Evolutionary conservation across 805 yeast genomes (phyloP).

Genomic region (Starmera amethionina): DNA sequence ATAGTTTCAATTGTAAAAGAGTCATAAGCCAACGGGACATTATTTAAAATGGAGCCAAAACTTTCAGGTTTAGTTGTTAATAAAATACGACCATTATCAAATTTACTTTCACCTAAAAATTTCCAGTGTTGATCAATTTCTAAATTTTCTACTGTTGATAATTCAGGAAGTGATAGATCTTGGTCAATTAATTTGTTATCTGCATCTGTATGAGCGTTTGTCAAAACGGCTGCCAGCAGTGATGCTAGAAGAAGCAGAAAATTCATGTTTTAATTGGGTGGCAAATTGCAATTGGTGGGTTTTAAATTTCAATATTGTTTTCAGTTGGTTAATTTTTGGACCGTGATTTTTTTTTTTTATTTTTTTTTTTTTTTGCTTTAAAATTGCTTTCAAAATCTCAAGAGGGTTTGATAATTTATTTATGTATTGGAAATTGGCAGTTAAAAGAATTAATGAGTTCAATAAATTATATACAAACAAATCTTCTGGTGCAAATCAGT

Average conservation of each 20-base stretch:
- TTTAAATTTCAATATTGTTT: too few relatives aligned
- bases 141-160: conserved; percentile 20
- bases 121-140: conserved; percentile 26
- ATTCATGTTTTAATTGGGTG: too few relatives aligned
- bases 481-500: too few relatives aligned
- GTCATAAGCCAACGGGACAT: conserved; percentile 18
- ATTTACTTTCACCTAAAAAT: conserved; percentile 25
- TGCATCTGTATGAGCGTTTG: conserved; percentile 11
- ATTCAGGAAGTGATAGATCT: conserved; percentile 29
- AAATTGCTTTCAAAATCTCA: too few relatives aligned
- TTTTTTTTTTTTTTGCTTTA: conserved; percentile 1
- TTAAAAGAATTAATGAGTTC: too few relatives aligned
- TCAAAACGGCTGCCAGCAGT: neutral
- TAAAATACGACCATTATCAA: conserved; percentile 44
- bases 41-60: conserved; percentile 39
- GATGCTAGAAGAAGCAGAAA: too few relatives aligned
- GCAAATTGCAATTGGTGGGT: too few relatives aligned
- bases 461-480: too few relatives aligned
- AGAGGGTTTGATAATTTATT: too few relatives aligned
- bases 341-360: neutral
- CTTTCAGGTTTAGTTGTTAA: conserved; percentile 33
- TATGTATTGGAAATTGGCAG: too few relatives aligned
- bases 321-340: too few relatives aligned
- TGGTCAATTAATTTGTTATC: conserved; percentile 17
- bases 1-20: conserved; percentile 53